Conservation (phyloP, 2,329 filamentous ascomycete species). For the Daldinia eschscholtzii region DNA sequence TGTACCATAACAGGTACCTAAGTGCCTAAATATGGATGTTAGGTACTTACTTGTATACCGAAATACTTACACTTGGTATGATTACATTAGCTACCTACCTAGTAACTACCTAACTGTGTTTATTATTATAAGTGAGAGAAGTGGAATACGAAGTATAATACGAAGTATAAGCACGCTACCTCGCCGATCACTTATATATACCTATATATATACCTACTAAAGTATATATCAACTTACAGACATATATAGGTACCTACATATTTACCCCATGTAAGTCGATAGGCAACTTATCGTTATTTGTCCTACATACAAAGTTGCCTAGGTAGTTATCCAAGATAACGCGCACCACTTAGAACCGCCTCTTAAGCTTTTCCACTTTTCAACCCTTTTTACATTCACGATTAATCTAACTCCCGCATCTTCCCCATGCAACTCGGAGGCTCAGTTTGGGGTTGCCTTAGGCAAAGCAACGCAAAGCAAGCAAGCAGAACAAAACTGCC, state of each 20-base stretch:
- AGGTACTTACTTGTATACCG: not conserved
- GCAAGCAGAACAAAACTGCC: not conserved
- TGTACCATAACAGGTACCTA: no score
- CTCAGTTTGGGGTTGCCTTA: slow-evolving; percentile 4
- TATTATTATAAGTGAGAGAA: not conserved
- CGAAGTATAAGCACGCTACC: not conserved
- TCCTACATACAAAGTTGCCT: not conserved
- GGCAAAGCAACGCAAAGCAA: not conserved
- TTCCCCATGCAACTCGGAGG: not conserved
- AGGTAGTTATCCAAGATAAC: not conserved
- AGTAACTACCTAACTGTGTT: not conserved
- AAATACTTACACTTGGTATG: not conserved
- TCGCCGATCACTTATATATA: not conserved
- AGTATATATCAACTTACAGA: no score
- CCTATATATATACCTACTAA: no score
- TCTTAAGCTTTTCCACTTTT: not conserved
- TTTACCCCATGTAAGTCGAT: not conserved
- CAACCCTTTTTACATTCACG: not conserved
- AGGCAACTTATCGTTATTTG: not conserved
- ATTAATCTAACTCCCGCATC: not conserved
- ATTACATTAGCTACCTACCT: no score
- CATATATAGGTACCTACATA: no score
- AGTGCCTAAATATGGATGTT: no score
- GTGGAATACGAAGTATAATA: not conserved
- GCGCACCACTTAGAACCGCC: not conserved